phyloP scores from a whole-genome alignment of 2,329 filamentous ascomycete genomes.

The Colletotrichum gloeosporioides region DNA sequence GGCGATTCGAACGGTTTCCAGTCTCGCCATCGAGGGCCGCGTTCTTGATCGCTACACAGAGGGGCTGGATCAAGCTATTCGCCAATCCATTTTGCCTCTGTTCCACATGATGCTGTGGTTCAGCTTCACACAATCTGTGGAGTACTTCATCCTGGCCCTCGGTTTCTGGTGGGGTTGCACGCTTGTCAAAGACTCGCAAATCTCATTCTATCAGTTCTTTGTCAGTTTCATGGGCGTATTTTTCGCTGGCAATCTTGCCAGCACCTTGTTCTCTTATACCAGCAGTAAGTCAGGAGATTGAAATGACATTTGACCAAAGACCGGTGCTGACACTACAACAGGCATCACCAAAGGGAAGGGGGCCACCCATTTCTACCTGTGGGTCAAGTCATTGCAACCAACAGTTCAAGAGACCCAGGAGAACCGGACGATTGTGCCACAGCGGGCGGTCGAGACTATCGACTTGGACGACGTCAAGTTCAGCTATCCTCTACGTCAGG shows the following conservation, averaged over 20 bases:
- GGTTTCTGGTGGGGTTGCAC: conserved; percentile 36
- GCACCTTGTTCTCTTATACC: neutral
- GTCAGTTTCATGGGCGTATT: conserved; percentile 37
- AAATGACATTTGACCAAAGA: neutral
- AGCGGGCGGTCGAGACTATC: neutral
- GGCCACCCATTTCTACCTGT: neutral
- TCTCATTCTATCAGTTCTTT: conserved; percentile 22
- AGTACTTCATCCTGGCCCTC: conserved; percentile 36
- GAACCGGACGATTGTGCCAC: neutral
- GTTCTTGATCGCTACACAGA: conserved; percentile 29
- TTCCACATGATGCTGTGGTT: conserved; percentile 30
- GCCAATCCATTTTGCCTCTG: conserved; percentile 6
- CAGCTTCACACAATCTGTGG: conserved; percentile 31
- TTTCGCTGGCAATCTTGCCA: conserved; percentile 20
- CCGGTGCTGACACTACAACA: neutral
- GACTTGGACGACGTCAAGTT: neutral
- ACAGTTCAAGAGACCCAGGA: neutral
- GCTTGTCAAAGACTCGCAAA: neutral
- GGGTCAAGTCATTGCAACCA: neutral
- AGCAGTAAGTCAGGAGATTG: neutral
- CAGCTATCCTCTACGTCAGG: neutral
- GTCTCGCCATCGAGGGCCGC: conserved; percentile 39
- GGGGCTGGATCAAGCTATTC: conserved; percentile 30
- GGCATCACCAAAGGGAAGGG: neutral
- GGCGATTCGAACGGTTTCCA: conserved; percentile 49